Evolutionary conservation across 176 grass and related monocot species (phyloP).

Genomic region (Miscanthus lutarioriparius): DNA sequence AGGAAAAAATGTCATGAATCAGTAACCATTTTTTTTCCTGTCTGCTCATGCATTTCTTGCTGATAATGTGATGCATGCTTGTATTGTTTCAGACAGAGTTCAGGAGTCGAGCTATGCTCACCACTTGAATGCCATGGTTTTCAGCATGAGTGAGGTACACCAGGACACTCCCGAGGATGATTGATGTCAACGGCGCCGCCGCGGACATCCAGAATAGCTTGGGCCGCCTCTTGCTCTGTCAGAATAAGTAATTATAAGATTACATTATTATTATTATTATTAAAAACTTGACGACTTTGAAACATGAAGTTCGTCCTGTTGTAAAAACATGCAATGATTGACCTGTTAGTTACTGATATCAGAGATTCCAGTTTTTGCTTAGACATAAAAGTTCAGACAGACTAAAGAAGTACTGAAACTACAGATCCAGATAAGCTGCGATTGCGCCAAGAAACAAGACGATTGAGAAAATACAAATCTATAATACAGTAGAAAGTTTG

Average conservation of each 20-base stretch:
- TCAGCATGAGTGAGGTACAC: constrained; percentile 86
- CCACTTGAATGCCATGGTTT: constrained; percentile 96
- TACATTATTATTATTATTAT: background rate
- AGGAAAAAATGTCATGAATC: background rate
- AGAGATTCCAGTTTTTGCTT: no score
- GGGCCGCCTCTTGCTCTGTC: constrained; percentile 75
- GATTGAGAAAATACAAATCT: background rate
- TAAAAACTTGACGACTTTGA: background rate
- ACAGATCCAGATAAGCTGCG: background rate
- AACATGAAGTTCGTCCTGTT: background rate
- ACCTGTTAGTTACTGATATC: no score
- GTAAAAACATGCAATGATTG: no score
- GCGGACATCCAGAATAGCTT: constrained; percentile 88
- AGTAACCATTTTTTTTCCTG: background rate
- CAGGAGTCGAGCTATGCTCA: constrained; percentile 42
- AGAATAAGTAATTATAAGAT: constrained; percentile 7
- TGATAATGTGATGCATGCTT: background rate
- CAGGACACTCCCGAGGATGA: constrained; percentile 72
- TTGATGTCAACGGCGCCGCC: constrained; percentile 78
- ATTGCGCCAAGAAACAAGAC: background rate
- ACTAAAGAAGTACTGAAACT: background rate
- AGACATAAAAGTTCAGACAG: background rate
- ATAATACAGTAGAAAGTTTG: background rate
- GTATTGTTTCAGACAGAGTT: background rate
- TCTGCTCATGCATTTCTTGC: background rate